Evolutionary conservation across 1,284 basidiomycete genomes (phyloP), one percentile per base, ranked within the genome.

Genomic region (Polyporus tsugae): DNA sequence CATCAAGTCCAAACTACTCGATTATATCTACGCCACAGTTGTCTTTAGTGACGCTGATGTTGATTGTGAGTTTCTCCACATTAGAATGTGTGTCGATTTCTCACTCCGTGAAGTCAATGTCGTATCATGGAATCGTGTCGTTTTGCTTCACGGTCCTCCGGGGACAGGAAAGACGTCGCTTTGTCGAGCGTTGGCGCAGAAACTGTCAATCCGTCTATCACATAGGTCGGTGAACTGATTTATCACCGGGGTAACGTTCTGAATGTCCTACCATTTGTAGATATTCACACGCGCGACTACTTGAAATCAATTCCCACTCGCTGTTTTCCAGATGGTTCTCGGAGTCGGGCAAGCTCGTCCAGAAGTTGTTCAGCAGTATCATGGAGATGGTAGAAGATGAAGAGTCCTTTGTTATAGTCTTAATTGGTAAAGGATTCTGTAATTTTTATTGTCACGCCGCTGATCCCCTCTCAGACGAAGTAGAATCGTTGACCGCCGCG

Each of bases 271-370:
- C 52, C 25, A n/a, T 22, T 44, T 65, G 13, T 74, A 96, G 95
- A 62, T 99, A 98, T 78, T 84, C 92, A 0, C 87, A 93, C 78
- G 90, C 95, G 36, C 92, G 94, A 66, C 84, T 99, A 3, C 89
- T 99, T 59, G 98, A 99, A 80, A 98, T 99, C 79, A 99, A 99
- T 77, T 96, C 96, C 0, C 96, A 98, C 81, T 98, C 96, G 0
- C 85, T 98, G 6, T 98, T 98, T 79, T 96, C 95, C 7, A 93
- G 95, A 73, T 98, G 96, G 96, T 99, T 99, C 82, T 98, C 96
- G 1, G 98, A 99, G 78, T 97, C 95, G 0, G 98, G 98, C 36
- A 99, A 99, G 81, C 90, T 99, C 17, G 98, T 99, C 0, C 97
- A 99, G 77, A 89, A 93, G 66, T 84, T 99, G 19, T 99, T 99